Evolutionary conservation across 257 asterid genomes (phyloP).

Genomic region (Ligustrum vulgare): DNA sequence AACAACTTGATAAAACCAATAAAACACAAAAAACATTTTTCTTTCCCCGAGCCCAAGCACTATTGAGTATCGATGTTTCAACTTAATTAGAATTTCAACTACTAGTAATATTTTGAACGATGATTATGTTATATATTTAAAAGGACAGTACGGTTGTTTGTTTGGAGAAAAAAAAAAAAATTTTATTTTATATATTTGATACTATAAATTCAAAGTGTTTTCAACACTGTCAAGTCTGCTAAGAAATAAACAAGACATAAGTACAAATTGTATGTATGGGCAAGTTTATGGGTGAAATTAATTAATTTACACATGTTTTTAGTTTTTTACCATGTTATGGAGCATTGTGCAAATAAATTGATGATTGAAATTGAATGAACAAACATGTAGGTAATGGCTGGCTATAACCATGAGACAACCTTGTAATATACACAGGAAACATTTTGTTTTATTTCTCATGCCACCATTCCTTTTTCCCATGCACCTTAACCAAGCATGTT

Average conservation of each 20-base stretch:
- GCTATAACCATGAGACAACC: constrained; percentile 43
- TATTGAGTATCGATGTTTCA: no score
- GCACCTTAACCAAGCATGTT: constrained; percentile 46
- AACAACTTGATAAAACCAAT: no score
- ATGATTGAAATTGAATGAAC: constrained; percentile 4
- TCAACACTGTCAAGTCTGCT: constrained; percentile 25
- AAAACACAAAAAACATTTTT: no score
- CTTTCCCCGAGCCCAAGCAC: no score
- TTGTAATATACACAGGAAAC: constrained; percentile 38
- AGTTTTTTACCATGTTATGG: constrained; percentile 13
- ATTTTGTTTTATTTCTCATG: constrained; percentile 37
- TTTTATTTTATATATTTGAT: no score
- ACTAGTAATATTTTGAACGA: no score
- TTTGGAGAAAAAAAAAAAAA: no score
- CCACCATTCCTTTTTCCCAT: constrained; percentile 43
- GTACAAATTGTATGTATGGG: constrained; percentile 30
- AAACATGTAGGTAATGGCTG: constrained; percentile 35
- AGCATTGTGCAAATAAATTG: constrained; percentile 13
- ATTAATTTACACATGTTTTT: constrained; percentile 19
- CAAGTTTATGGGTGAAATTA: constrained; percentile 37
- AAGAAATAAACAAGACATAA: not conserved
- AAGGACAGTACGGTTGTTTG: no score
- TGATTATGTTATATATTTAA: no score
- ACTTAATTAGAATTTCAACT: no score
- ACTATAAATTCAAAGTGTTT: no score